phyloP scores from a whole-genome alignment of 331 rosid genomes.

The Stylosanthes scabra region DNA sequence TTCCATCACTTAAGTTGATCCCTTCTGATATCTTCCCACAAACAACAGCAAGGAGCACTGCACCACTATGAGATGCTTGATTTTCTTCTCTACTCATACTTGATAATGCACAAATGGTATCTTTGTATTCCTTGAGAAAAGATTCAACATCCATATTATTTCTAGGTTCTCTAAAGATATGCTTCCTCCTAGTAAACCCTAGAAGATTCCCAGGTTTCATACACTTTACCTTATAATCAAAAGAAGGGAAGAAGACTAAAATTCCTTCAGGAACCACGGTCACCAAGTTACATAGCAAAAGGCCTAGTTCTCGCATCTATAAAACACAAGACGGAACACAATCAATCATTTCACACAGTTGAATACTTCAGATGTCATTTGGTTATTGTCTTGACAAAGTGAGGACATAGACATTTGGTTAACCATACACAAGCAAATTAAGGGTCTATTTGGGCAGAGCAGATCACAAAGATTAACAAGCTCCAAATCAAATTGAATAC shows the following conservation, averaged over 20 bases:
- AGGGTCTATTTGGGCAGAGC: too few species aligned
- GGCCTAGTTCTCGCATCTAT: constrained; percentile 88
- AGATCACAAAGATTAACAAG: too few species aligned
- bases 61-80: constrained; percentile 64
- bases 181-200: constrained; percentile 87
- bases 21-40: constrained; percentile 98
- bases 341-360: constrained; percentile 24
- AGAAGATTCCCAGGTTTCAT: constrained; percentile 76
- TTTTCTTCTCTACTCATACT: constrained; percentile 49
- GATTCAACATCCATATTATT: constrained; percentile 82
- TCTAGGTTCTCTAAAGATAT: constrained; percentile 88
- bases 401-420: too few species aligned
- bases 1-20: constrained; percentile 96
- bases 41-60: constrained; percentile 85
- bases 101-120: constrained; percentile 55
- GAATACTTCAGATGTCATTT: background rate
- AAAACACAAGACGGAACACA: constrained; percentile 39
- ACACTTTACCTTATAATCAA: constrained; percentile 79
- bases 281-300: constrained; percentile 81
- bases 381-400: too few species aligned
- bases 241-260: constrained; percentile 93
- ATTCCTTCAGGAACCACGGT: constrained; percentile 86
- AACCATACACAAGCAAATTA: too few species aligned
- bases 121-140: constrained; percentile 80
- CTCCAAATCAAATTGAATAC: too few species aligned